Percentiles rank a stretch among this genome's conserved stretches.
Conservation (phyloP, 2,329 filamentous ascomycete genomes). For the Phialophora expanda region DNA sequence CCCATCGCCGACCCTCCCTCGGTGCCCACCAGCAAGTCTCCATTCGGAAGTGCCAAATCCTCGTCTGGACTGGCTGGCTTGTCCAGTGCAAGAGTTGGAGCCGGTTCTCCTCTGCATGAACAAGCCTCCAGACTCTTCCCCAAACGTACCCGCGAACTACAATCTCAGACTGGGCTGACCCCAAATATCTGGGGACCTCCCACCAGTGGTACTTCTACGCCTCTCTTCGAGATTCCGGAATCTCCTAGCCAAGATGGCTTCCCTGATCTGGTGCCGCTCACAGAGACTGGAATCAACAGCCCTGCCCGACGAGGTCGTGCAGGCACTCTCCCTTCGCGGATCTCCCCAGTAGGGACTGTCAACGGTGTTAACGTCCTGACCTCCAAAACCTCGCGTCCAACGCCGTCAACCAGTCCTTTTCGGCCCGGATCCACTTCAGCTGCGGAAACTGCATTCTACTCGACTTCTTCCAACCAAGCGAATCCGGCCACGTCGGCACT, state of each 20-base stretch:
- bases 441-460: slow-evolving; percentile 45
- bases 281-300: slow-evolving; percentile 67
- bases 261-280: slow-evolving; percentile 79
- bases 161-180: slow-evolving; percentile 90
- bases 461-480: slow-evolving; percentile 53
- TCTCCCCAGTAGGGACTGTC: slow-evolving; percentile 75
- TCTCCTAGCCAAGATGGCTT: slow-evolving; percentile 92
- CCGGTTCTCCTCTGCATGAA: slow-evolving; percentile 96
- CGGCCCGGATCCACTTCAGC: slow-evolving; percentile 61
- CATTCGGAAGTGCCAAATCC: slow-evolving; percentile 37
- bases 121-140: slow-evolving; percentile 80
- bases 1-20: slow-evolving; percentile 33
- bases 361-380: slow-evolving; percentile 63
- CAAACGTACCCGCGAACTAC: slow-evolving; percentile 96
- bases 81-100: slow-evolving; percentile 72
- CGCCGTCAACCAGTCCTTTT: slow-evolving; percentile 86
- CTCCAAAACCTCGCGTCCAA: slow-evolving; percentile 80
- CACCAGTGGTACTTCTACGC: slow-evolving; percentile 94
- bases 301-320: slow-evolving; percentile 81
- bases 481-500: slow-evolving; percentile 69
- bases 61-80: slow-evolving; percentile 49
- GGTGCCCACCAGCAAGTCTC: slow-evolving; percentile 36
- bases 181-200: slow-evolving; percentile 87
- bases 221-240: slow-evolving; percentile 94
- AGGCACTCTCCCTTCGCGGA: slow-evolving; percentile 93